Base-by-base conservation (phyloP, 306 rosid genomes). In the Luffa acutangula region DNA sequence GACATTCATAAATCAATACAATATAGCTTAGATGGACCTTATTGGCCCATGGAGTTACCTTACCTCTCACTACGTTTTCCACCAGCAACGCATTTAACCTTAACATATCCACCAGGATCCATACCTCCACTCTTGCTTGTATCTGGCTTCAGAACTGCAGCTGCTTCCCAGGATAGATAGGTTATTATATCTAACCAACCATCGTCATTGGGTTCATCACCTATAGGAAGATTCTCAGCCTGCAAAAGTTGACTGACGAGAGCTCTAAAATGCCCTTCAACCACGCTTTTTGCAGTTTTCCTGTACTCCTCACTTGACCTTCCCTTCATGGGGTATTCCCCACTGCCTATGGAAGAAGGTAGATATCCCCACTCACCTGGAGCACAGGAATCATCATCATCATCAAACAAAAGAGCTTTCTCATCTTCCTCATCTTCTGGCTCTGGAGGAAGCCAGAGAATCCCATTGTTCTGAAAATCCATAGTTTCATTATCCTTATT, bases 351-450 rank as follows among this genome's bases (percentile, higher is more conserved):
- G 60, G 98, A 91, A 82, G 73, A 62, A 45, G 78, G 97, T 21
- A 83, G 78, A 80, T 83, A 81, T 37, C 97, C 93, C 98, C 97
- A 93, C 80, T 96, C 98, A 78, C 97, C 96, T 15, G 76, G 74
- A 64, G 77, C 85, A 81, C 62, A 36, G n/a, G 87, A 86, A 65
- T 86, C 97, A 9, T 90, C 96, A 8, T 92, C 97, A 48, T 91
- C 97, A 79, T 89, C 97, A 77, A 86, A 85, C 42, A 89, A 75
- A 75, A 64, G 66, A n/a, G 86, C 78, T 73, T 80, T 85, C 42
- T 93, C 99, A 84, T 96, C 98, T 74, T 96, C 97, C 85, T 87
- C 97, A 41, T 95, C 93, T 87, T 96, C 98, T 17, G 99, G 99
- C 76, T 91, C 97, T 65, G 99, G 97, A 58, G 99, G 99, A 67